phyloP scores from a whole-genome alignment of 2,329 filamentous ascomycete species.

The Hypoxylon sp. region DNA sequence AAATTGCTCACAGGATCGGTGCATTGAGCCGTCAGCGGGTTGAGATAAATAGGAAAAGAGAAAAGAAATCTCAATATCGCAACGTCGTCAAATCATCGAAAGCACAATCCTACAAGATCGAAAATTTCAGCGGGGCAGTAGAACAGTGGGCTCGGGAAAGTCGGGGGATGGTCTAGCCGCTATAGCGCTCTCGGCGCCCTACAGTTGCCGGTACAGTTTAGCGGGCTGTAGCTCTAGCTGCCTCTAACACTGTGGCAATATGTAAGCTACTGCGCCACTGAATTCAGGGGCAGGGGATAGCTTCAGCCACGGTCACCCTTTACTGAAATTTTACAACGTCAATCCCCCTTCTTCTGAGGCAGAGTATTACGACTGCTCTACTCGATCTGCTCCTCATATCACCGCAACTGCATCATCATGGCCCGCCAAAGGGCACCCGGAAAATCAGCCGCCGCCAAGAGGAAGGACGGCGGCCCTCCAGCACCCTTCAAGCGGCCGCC shows the following conservation, averaged over 20 bases:
- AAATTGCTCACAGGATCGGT: conserved; percentile 1
- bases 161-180: neutral
- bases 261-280: conserved; percentile 9
- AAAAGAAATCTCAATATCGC: conserved; percentile 15
- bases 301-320: conserved; percentile 36
- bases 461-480: conserved; percentile 53
- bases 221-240: too few species aligned
- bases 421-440: conserved; percentile 40
- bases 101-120: neutral
- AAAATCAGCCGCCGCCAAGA: conserved; percentile 38
- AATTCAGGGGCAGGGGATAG: conserved; percentile 18
- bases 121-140: conserved; percentile 19
- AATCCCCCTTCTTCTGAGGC: neutral
- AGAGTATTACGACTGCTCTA: neutral
- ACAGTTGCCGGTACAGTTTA: too few species aligned
- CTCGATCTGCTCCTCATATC: neutral
- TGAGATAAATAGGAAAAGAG: conserved; percentile 1
- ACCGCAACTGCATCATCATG: conserved; percentile 29
- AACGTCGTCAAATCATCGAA: conserved; percentile 8
- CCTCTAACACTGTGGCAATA: too few species aligned
- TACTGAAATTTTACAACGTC: conserved; percentile 12
- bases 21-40: neutral
- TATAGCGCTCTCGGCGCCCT: too few species aligned
- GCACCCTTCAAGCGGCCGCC: conserved; percentile 74
- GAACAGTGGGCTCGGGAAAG: neutral